Percentiles rank a stretch among this genome's conserved stretches.
These are phyloP conservation scores for Ottelia alismoides DNA, from an alignment of 106 monocot species.

Conservation along the genomic window DNA sequence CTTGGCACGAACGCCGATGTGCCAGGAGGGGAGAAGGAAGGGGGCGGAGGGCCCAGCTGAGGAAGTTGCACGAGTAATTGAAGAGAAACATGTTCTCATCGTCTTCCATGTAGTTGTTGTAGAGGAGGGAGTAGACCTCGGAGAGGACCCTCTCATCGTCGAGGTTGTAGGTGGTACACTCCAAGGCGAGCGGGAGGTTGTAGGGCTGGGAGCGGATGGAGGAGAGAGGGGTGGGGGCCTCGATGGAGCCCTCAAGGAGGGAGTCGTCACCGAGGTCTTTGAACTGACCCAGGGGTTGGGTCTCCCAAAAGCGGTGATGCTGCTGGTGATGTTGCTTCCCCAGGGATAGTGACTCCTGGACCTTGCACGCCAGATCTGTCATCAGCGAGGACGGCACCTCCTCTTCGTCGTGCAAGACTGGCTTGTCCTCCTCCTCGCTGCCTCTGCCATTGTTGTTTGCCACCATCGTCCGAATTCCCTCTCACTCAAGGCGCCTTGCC, in stretches of 20 bases:
- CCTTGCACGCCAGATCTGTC: conserved; percentile 27
- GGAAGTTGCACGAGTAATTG: conserved; percentile 6
- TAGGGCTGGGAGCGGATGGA: background rate
- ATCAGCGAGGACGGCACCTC: too few relatives aligned
- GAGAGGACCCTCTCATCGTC: background rate
- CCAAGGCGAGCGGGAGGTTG: conserved; percentile 1
- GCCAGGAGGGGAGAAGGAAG: background rate
- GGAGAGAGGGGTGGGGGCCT: conserved; percentile 10
- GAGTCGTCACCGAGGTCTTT: conserved; percentile 38
- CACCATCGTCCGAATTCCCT: too few relatives aligned
- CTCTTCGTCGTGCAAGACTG: too few relatives aligned
- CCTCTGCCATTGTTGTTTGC: too few relatives aligned
- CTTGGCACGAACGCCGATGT: background rate
- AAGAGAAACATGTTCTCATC: conserved; percentile 9
- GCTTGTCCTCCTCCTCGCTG: too few relatives aligned
- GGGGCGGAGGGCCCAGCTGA: conserved; percentile 3
- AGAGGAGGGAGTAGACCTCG: conserved; percentile 7
- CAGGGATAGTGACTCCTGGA: conserved; percentile 53
- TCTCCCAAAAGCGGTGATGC: conserved; percentile 81
- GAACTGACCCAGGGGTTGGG: conserved; percentile 83
- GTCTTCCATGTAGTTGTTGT: conserved; percentile 5
- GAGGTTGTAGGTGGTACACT: conserved; percentile 4
- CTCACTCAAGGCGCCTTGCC: too few relatives aligned
- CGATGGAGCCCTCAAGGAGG: conserved; percentile 62
- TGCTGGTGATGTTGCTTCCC: too few relatives aligned